A percentile compares a stretch with the other conserved stretches of the same genome.
phyloP scores from a whole-genome alignment of 495 filamentous ascomycete species.

The Penicillium lagena region DNA sequence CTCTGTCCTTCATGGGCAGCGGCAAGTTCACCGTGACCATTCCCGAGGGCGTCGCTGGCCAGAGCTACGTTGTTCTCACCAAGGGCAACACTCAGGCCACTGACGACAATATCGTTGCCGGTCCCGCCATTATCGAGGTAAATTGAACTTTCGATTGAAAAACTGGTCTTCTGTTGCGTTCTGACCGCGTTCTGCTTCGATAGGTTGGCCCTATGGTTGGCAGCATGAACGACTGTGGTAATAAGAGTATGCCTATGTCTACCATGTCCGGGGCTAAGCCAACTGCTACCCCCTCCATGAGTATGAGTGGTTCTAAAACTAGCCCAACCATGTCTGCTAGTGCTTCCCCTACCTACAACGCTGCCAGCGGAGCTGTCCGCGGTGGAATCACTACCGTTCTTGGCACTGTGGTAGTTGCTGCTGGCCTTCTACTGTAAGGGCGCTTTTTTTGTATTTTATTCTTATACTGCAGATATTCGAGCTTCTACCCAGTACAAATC shows the following conservation, averaged over 20 bases:
- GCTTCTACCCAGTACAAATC: too few relatives aligned
- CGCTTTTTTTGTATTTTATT: too few relatives aligned
- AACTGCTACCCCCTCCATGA: too few relatives aligned
- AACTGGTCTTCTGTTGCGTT: neutral
- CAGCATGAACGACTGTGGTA: neutral
- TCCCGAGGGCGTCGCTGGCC: constrained; percentile 25
- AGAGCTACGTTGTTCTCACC: constrained; percentile 33
- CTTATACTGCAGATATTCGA: too few relatives aligned
- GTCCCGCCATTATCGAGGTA: constrained; percentile 32
- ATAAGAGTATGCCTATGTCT: too few relatives aligned
- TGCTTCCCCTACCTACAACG: neutral
- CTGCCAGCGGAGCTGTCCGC: neutral
- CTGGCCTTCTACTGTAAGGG: too few relatives aligned
- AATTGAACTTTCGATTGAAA: neutral
- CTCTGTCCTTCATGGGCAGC: constrained; percentile 11
- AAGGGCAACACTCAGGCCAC: constrained; percentile 12
- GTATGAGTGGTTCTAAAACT: too few relatives aligned
- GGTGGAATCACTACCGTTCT: too few relatives aligned
- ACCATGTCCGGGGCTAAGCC: neutral
- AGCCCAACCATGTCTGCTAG: too few relatives aligned
- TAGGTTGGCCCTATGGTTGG: neutral
- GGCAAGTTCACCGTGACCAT: constrained; percentile 30
- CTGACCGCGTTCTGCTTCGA: too few relatives aligned
- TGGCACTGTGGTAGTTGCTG: too few relatives aligned
- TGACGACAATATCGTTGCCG: constrained; percentile 25